A percentile compares a stretch with the other conserved stretches of the same genome.
Conservation (phyloP, 345 rosid species). For the Barbarea vulgaris region DNA sequence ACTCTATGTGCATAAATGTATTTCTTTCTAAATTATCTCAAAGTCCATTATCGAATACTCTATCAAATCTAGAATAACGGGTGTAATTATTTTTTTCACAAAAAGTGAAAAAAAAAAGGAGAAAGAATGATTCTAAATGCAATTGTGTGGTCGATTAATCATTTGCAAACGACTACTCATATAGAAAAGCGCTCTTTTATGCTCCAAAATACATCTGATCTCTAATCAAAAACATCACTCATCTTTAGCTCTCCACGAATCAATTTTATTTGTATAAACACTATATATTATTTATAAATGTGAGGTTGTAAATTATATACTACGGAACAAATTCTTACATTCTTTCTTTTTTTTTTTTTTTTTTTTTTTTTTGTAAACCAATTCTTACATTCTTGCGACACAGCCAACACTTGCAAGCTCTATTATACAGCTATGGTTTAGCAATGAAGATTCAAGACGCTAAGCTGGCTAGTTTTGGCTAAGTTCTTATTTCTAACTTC, state of each 20-base stretch:
- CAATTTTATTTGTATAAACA: background rate
- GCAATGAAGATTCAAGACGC: background rate
- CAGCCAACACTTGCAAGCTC: background rate
- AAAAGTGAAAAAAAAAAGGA: constrained; percentile 12
- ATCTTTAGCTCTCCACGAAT: background rate
- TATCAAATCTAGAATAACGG: constrained; percentile 35
- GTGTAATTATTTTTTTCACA: background rate
- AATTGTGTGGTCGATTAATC: constrained; percentile 32
- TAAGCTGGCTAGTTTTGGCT: background rate
- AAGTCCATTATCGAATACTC: constrained; percentile 38
- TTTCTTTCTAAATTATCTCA: constrained; percentile 1
- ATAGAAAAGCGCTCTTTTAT: constrained; percentile 20
- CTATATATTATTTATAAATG: background rate
- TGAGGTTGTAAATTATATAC: background rate
- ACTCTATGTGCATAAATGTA: constrained; percentile 11
- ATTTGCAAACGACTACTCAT: constrained; percentile 33
- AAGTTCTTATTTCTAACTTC: background rate
- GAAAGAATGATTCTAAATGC: constrained; percentile 20
- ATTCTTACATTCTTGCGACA: constrained; percentile 22
- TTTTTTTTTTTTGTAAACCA: no score
- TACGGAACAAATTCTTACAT: background rate
- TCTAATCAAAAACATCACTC: background rate
- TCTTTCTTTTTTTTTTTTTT: no score
- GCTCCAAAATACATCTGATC: constrained; percentile 10
- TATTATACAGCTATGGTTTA: background rate